These are phyloP conservation scores for Protostelium mycophagum DNA, from an alignment of 78 protist species.

Conservation along the genomic window DNA sequence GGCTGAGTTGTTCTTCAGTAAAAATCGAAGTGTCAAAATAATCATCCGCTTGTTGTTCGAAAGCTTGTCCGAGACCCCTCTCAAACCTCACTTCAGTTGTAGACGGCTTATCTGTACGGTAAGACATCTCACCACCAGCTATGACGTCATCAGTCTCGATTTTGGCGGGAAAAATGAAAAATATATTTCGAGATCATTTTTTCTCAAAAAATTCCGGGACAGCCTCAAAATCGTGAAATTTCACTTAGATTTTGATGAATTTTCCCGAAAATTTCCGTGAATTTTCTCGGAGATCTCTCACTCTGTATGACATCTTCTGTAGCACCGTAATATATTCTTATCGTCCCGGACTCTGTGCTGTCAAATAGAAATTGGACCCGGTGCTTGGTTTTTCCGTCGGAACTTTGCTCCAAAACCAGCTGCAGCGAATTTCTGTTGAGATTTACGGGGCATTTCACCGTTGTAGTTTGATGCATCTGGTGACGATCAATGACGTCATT, in stretches of 20 bases:
- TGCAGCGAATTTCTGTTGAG: not conserved
- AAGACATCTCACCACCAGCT: not conserved
- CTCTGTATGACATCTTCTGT: not conserved
- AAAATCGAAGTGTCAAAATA: not conserved
- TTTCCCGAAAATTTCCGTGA: too few relatives aligned
- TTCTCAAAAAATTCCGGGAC: not conserved
- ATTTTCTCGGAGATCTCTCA: too few relatives aligned
- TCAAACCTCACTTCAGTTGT: not conserved
- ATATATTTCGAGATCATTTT: too few relatives aligned
- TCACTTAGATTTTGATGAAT: too few relatives aligned
- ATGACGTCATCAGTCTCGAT: too few relatives aligned
- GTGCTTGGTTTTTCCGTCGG: not conserved
- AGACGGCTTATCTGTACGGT: not conserved
- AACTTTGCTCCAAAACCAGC: not conserved
- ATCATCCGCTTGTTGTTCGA: not conserved
- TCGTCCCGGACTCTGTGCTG: not conserved
- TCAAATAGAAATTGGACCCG: not conserved
- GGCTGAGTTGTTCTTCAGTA: not conserved
- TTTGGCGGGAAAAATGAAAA: too few relatives aligned
- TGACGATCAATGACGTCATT: not conserved
- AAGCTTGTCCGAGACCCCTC: conserved; percentile 4
- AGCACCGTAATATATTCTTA: not conserved
- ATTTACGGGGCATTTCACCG: not conserved
- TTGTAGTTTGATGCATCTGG: not conserved
- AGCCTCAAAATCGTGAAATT: not conserved